Conservation (phyloP, 2,329 filamentous ascomycete species). For the Penicillium hesseltinei region DNA sequence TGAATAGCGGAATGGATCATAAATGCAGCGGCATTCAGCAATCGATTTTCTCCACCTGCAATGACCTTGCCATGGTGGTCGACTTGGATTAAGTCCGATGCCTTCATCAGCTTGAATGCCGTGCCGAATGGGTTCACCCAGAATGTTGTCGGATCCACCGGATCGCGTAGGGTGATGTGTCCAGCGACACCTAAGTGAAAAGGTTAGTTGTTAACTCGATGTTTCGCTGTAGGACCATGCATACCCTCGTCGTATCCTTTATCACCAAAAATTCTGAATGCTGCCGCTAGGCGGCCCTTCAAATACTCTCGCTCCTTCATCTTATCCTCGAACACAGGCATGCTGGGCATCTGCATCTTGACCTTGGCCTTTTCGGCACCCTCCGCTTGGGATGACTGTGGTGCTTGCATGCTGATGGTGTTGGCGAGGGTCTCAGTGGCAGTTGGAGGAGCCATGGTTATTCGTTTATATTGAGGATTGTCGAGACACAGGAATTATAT, state of each 20-base stretch:
- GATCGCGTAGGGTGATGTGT: slow-evolving; percentile 62
- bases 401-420: slow-evolving; percentile 17
- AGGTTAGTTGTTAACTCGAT: background rate
- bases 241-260: slow-evolving; percentile 54
- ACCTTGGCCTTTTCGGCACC: slow-evolving; percentile 29
- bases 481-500: background rate
- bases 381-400: slow-evolving; percentile 24
- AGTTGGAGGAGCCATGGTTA: slow-evolving; percentile 32
- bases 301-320: slow-evolving; percentile 52
- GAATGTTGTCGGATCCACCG: slow-evolving; percentile 59
- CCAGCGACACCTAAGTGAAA: slow-evolving; percentile 55
- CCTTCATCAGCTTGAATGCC: slow-evolving; percentile 61
- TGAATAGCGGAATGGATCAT: slow-evolving; percentile 57
- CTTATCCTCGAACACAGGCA: slow-evolving; percentile 43
- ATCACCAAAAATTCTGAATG: slow-evolving; percentile 60
- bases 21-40: slow-evolving; percentile 51
- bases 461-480: background rate
- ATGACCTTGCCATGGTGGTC: slow-evolving; percentile 61
- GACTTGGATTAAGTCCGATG: slow-evolving; percentile 67
- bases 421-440: slow-evolving; percentile 24
- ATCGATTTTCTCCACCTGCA: slow-evolving; percentile 54
- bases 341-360: slow-evolving; percentile 34
- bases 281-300: slow-evolving; percentile 55
- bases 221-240: background rate
- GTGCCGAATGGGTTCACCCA: slow-evolving; percentile 68